Percentiles rank a stretch among this genome's conserved stretches.
phyloP scores from a whole-genome alignment of 2,329 filamentous ascomycete species.

The Septoria linicola region DNA sequence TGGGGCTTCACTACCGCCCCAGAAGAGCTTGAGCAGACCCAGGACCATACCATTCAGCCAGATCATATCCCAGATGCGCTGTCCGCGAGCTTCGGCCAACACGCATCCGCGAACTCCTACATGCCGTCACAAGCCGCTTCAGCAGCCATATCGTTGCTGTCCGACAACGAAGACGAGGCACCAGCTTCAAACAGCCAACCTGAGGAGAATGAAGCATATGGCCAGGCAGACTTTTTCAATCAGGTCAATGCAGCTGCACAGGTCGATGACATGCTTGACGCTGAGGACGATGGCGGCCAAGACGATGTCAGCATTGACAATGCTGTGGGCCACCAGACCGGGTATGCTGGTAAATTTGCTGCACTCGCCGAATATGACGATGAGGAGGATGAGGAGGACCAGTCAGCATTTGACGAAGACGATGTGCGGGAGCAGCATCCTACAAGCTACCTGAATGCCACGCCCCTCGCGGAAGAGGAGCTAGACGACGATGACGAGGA shows the following conservation, averaged over 20 bases:
- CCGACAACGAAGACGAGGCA: conserved; percentile 23
- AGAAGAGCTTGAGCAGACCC: conserved; percentile 4
- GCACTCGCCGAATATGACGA: conserved; percentile 14
- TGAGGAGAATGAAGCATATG: conserved; percentile 7
- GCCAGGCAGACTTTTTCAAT: conserved; percentile 16
- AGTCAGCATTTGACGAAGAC: conserved; percentile 21
- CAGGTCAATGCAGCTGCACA: conserved; percentile 5
- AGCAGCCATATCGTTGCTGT: conserved; percentile 26
- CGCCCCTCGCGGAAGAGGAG: conserved; percentile 18
- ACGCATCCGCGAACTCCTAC: conserved; percentile 18
- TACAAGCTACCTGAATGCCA: conserved; percentile 21
- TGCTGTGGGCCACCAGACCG: background rate
- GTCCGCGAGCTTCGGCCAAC: conserved; percentile 27
- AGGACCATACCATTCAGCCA: conserved; percentile 27
- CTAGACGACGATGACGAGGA: conserved; percentile 25
- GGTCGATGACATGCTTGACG: background rate
- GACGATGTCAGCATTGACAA: background rate
- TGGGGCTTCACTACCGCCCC: conserved; percentile 14
- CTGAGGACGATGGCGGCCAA: background rate
- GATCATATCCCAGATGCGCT: conserved; percentile 27
- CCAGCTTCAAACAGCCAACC: background rate
- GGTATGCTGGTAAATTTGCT: conserved; percentile 16
- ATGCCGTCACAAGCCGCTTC: conserved; percentile 23
- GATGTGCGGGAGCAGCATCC: conserved; percentile 16
- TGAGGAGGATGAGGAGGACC: conserved; percentile 17